Base-by-base conservation (phyloP, 1,284 basidiomycete genomes). In the Apiotrichum porosum region DNA sequence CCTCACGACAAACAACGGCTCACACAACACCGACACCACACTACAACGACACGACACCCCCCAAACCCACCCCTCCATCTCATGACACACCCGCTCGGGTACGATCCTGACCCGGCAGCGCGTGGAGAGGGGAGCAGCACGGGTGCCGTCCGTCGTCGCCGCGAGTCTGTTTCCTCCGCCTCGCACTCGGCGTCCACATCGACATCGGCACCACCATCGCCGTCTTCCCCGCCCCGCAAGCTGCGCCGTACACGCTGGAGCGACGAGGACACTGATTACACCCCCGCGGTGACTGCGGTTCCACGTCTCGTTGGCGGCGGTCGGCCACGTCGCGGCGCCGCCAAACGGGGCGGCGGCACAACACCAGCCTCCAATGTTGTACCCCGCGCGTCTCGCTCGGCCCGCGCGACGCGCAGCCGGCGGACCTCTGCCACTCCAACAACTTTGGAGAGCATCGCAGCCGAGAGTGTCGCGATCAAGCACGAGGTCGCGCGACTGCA, bases 401-500 rank as follows among this genome's bases (percentile, higher is more conserved):
- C 39, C 15, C 54, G 54, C 24, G 35, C 49, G 12, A 57, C 55
- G 6, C 48, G 55, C 14, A 51, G 48, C 1, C 44, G 55, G 12
- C 51, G 55, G 15, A 38, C 42, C 5, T 45, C 44, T 1, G 51
- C 48, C 6, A 57, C 55, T 0, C 55, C 55, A 1, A 58, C 58
- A 1, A 49, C 54, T 14, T 51, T 62, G 13, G 60, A 62, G 35
- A 46, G 49, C 14, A 60, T 62, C 23, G 54, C 56, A 1, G 42
- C 47, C 18, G 63, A 65, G 34, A 47, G 59, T 14, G 41, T 37
- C n/a, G 57, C 56, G 0, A 52, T 65, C 40, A 56, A 52, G 41
- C 38, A 42, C 3, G 63, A 65, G 42, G 49, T 65, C 15, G 23
- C 51, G 12, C 56, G 68, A 12, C 40, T 71, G 18, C 57, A 57